A percentile compares a stretch with the other conserved stretches of the same genome.
These are phyloP conservation scores for Actinomucor elegans DNA, from an alignment of 371 early-diverging fungal genomes.

Conservation along the genomic window DNA sequence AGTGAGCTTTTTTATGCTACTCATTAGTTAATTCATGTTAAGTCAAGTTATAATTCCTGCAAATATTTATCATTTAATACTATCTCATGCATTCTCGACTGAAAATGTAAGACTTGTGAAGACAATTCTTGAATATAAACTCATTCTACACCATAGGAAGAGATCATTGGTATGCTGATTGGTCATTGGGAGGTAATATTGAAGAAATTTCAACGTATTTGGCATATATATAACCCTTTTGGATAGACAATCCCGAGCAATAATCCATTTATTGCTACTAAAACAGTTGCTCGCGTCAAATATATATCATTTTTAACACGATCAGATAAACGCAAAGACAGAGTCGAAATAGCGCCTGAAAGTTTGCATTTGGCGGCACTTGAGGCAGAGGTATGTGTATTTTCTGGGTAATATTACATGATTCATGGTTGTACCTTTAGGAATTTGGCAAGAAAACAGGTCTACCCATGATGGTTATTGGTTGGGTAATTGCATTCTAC, in stretches of 20 bases:
- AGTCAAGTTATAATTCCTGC: constrained; percentile 44
- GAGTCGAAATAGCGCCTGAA: constrained; percentile 68
- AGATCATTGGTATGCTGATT: constrained; percentile 72
- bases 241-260: constrained; percentile 22
- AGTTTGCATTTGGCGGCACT: constrained; percentile 69
- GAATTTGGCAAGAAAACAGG: constrained; percentile 44
- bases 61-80: constrained; percentile 49
- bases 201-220: too few species aligned
- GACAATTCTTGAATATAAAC: not conserved
- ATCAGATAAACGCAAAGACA: constrained; percentile 76
- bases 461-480: constrained; percentile 58
- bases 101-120: constrained; percentile 46
- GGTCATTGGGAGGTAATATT: constrained; percentile 64
- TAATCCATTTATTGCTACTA: constrained; percentile 30
- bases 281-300: constrained; percentile 49
- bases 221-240: not conserved
- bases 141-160: constrained; percentile 50
- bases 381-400: constrained; percentile 54
- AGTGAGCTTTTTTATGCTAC: too few species aligned
- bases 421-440: constrained; percentile 20
- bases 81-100: constrained; percentile 58
- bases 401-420: not conserved
- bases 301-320: constrained; percentile 60
- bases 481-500: constrained; percentile 76
- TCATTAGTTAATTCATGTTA: constrained; percentile 29